Evolutionary conservation across 495 filamentous ascomycete species (phyloP), one percentile per base, ranked within the genome.

Genomic region (Xylaria bambusicola): DNA sequence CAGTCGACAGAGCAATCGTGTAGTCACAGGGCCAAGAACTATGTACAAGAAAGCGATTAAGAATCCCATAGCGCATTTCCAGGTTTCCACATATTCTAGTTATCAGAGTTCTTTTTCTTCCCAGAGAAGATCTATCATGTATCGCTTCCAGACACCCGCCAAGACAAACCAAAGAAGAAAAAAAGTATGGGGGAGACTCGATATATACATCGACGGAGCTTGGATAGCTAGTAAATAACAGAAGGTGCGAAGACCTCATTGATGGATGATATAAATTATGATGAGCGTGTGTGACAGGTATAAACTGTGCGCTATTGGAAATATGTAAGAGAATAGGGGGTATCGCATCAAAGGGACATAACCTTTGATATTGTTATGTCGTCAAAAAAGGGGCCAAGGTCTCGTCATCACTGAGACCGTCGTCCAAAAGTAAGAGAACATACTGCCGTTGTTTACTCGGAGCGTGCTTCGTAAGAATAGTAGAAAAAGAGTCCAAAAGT

Each of bases 331-430:
- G n/a, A 53, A 54, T 26, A 44, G 52, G 52, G 52, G n/a, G 40
- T 46, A 56, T 56, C 53, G 53, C 46, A 56, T 24, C 26, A 46
- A 56, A 18, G 10, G 3, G 53, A 12, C 53, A 36, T 27, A 23
- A 29, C 5, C 2, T 5, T 8, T 8, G 6, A 21, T 23, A 23
- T 33, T 17, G 52, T 42, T 20, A n/a, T 33, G 17, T 31, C 52
- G 15, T n/a, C 26, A 50, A 35, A 35, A 9, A 50, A 50, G 15
- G 26, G 31, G 6, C 13, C 23, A 44, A 40, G 24, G 40, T 13
- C 18, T 53, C 50, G 50, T 35, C 20, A 35, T 41, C 20, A 4
- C 23, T 21, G 15, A 1, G 10, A 9, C 15, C 27, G 6, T 29
- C 41, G 35, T 10, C 50, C 50, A 29, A 53, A 18, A 53, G n/a